A percentile compares a stretch with the other conserved stretches of the same genome.
Conservation (phyloP, 441 rosid genomes). For the Flueggea neowawraea region DNA sequence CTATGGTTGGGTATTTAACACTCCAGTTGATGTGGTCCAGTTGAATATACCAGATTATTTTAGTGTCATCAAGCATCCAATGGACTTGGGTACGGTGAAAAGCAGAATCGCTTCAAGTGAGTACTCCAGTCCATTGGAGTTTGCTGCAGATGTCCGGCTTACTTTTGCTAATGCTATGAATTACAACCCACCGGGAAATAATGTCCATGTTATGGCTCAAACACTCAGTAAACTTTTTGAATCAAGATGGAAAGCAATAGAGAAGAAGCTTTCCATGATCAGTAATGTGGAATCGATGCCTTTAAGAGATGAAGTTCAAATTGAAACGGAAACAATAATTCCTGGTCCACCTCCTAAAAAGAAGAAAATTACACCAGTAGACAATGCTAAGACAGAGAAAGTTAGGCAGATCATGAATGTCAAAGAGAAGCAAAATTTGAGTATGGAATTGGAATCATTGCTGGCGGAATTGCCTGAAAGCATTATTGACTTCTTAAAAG, state of each 20-base stretch:
- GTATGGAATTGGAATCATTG: constrained; percentile 60
- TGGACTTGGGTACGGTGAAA: constrained; percentile 90
- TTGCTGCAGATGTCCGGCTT: constrained; percentile 80
- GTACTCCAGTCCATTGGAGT: constrained; percentile 60
- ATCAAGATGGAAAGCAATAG: constrained; percentile 71
- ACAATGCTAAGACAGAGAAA: constrained; percentile 36
- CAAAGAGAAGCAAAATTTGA: constrained; percentile 61
- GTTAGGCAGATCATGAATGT: constrained; percentile 49
- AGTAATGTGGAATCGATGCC: constrained; percentile 25
- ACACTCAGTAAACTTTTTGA: constrained; percentile 65
- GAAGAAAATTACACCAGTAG: constrained; percentile 33
- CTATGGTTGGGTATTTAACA: constrained; percentile 62
- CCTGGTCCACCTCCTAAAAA: constrained; percentile 32
- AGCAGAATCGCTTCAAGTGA: constrained; percentile 45
- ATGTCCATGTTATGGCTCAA: constrained; percentile 70
- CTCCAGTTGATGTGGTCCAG: constrained; percentile 74
- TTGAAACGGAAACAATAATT: constrained; percentile 30
- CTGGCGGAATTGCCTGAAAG: constrained; percentile 69
- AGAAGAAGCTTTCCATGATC: constrained; percentile 58
- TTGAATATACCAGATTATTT: constrained; percentile 91
- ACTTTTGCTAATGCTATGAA: constrained; percentile 80
- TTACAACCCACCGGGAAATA: constrained; percentile 86
- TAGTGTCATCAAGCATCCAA: constrained; percentile 73
- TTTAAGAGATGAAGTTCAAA: constrained; percentile 24
- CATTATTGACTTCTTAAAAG: constrained; percentile 65